Base-by-base conservation (phyloP, 2,329 filamentous ascomycete species). In the Hypoxylon sp. region DNA sequence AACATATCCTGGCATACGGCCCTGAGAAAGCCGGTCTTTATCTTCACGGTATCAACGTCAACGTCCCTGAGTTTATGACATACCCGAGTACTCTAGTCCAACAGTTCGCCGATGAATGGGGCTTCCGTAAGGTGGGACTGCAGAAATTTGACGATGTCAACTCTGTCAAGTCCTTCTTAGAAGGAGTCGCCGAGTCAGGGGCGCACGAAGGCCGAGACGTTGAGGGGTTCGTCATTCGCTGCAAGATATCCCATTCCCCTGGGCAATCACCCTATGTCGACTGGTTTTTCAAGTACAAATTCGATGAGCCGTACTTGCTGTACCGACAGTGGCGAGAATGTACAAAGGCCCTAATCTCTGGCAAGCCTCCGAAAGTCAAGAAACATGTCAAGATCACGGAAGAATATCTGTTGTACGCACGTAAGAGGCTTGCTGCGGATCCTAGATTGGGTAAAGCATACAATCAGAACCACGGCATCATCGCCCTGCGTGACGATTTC, bases 211-310 rank as follows among this genome's bases (percentile, higher is more conserved):
- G 94, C 8, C 91, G 94, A 57, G 95, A 98, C 71, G 95, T 97
- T 0, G 96, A 99, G 79, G 96, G 96, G 3, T 99, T 99, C 73
- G 96, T 99, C 61, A 91, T 99, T 71, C 90, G 96, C 60, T 98
- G 96, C 85, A 92, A 88, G 81, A 89, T 83, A 83, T 82, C 84
- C 14, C 75, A 79, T n/a, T 79, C 88, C 27, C 81, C 82, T 0
- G 81, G 79, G 0, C 76, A 78, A 12, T 78, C 78, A 1, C 85
- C 87, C 0, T 96, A 90, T 77, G 81, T 87, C n/a, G 94, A 99
- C 78, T 99, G 96, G 96, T 99, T 99, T 80, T 99, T 99, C 89
- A 99, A 99, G 80, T 99, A 94, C 87, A 99, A 99, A 81, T 99
- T 99, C 65, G 96, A 99, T 76, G 96, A 99, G 81, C 96, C 96